Evolutionary conservation across 1,139 yeast species (phyloP).

Genomic region (Blastobotrys elegans): DNA sequence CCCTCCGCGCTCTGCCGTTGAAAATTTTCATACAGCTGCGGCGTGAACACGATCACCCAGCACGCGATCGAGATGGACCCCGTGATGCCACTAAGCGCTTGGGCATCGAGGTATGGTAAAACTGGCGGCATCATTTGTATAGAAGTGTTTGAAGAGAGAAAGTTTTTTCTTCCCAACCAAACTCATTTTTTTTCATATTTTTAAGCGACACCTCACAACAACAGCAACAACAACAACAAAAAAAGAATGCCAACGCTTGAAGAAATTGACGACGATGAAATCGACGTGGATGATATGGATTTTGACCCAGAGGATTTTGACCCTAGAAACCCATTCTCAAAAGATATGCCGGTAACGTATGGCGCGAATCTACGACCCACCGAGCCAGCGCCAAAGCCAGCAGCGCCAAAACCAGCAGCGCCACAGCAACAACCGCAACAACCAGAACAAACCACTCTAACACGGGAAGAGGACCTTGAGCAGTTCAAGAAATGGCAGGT

Average conservation of each 20-base stretch:
- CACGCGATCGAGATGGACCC: slow-evolving; percentile 94
- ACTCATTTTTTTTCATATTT: neutral
- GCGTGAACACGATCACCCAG: slow-evolving; percentile 97
- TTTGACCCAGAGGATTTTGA: slow-evolving; percentile 92
- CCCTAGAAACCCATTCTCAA: slow-evolving; percentile 44
- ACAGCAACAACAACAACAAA: slow-evolving; percentile 19
- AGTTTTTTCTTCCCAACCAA: neutral
- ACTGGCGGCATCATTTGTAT: slow-evolving; percentile 18
- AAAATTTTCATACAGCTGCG: slow-evolving; percentile 91
- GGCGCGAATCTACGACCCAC: slow-evolving; percentile 20
- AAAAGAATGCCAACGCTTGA: slow-evolving; percentile 66
- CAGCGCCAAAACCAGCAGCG: neutral
- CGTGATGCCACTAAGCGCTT: slow-evolving; percentile 78
- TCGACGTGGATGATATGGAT: slow-evolving; percentile 86
- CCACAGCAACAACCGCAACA: neutral
- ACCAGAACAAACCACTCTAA: slow-evolving; percentile 2
- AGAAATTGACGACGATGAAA: slow-evolving; percentile 72
- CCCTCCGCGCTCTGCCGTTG: slow-evolving; percentile 83
- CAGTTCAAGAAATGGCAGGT: slow-evolving; percentile 65
- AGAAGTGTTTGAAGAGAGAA: no score
- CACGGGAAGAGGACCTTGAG: slow-evolving; percentile 44
- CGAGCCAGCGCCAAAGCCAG: neutral
- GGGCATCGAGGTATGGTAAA: slow-evolving; percentile 47
- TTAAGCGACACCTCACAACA: neutral
- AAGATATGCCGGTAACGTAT: slow-evolving; percentile 21